Conservation (phyloP, 257 asterid genomes). For the Solanum okadae region DNA sequence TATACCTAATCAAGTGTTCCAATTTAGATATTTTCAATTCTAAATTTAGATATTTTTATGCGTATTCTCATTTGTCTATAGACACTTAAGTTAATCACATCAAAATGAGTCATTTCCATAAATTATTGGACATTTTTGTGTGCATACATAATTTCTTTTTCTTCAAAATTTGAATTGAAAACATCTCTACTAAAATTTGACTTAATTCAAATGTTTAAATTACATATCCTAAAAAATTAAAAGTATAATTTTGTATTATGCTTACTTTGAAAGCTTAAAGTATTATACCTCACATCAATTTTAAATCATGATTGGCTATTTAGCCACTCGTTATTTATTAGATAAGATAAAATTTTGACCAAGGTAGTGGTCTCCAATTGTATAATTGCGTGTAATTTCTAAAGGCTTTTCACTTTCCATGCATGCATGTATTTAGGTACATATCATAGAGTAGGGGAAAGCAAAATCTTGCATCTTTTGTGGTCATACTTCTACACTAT, state of each 20-base stretch:
- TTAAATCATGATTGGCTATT: background rate
- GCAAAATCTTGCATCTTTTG: background rate
- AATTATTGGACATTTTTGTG: background rate
- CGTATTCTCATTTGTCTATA: no score
- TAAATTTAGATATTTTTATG: no score
- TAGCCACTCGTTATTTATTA: background rate
- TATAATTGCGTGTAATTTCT: background rate
- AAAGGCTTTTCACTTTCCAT: background rate
- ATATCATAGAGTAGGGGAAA: background rate
- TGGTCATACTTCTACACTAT: background rate
- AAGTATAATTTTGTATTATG: background rate
- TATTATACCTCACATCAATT: background rate
- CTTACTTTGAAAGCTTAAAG: background rate
- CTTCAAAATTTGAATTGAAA: background rate
- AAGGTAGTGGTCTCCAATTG: background rate
- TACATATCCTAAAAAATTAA: background rate
- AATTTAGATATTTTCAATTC: no score
- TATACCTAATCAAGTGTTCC: background rate
- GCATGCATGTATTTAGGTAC: background rate
- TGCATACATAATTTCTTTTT: background rate
- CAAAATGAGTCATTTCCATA: background rate
- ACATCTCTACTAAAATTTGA: background rate
- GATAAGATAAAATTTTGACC: background rate
- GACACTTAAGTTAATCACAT: no score
- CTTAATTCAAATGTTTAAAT: background rate